Base-by-base conservation (phyloP, 345 rosid species). In the Salix caprea region DNA sequence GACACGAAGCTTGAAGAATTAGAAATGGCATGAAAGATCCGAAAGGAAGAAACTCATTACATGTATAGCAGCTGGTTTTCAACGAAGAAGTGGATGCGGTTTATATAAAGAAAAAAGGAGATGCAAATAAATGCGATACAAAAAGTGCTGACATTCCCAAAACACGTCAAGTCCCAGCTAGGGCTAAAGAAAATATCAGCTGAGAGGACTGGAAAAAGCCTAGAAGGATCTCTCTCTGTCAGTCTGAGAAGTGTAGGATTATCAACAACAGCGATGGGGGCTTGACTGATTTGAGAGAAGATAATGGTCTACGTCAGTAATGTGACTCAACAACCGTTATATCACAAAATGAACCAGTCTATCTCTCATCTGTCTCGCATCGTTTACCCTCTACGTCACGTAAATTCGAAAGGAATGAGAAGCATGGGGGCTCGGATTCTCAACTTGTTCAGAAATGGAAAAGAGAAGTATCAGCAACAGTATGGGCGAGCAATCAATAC, bases 301-400 rank as follows among this genome's bases (percentile, higher is more conserved):
- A 61, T 46, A 62, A 76, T 64, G 77, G 58, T 10, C 15, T 6
- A 76, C 69, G 78, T 66, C 52, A 46, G 52, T 34, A 65, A 75
- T 74, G 83, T 73, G 81, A 80, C 84, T 21, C 42, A 77, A 78
- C 79, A 44, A 72, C 26, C 24, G 4, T 36, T 2, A 21, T 2
- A 56, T 72, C 65, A 30, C 54, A 24, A 42, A 42, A 34, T 34
- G 71, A 70, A 50, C 10, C 66, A 54, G 46, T 68, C 72, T 21
- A 9, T 74, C 23, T 65, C 46, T 28, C 60, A 9, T 71, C 80
- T 82, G 77, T 83, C 73, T 74, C 87, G 76, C 76, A 77, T 85
- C 82, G 84, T 81, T 87, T 84, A 74, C 73, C 89, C 44, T 81
- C 85, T 85, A 71, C 61, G 34, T 70, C 77, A 86, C 88, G 84